These are phyloP conservation scores for Penicillium palitans DNA, from an alignment of 2,329 filamentous ascomycete species.

Conservation along the genomic window DNA sequence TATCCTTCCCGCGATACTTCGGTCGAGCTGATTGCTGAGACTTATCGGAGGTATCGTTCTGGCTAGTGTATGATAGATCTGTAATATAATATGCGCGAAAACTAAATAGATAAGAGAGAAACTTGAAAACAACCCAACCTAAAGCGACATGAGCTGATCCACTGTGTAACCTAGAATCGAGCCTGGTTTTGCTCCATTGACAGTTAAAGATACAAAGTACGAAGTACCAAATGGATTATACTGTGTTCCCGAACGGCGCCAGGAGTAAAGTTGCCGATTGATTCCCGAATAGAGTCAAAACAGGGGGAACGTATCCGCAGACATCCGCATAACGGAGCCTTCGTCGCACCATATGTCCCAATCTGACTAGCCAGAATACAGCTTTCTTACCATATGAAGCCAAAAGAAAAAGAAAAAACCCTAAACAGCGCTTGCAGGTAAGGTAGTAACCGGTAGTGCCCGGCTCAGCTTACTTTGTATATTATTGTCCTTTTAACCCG, in stretches of 20 bases:
- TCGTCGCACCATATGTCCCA: background rate
- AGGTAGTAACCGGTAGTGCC: background rate
- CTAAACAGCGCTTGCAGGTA: background rate
- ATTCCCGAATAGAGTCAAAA: background rate
- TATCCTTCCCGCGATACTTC: slow-evolving; percentile 75
- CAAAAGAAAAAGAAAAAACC: background rate
- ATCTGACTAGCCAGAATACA: slow-evolving; percentile 7
- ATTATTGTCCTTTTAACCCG: background rate
- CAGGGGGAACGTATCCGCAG: slow-evolving; percentile 1
- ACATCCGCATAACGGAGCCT: slow-evolving; percentile 9
- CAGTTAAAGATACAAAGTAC: background rate
- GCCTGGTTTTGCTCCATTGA: background rate
- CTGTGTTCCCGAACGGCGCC: background rate
- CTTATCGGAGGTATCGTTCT: background rate
- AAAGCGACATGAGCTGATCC: background rate
- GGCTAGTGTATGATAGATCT: slow-evolving; percentile 21
- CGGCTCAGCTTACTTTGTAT: background rate
- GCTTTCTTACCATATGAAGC: background rate
- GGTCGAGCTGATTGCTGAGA: slow-evolving; percentile 54
- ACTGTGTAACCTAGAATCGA: background rate
- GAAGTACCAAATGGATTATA: background rate
- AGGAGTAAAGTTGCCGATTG: background rate
- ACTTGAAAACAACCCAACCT: background rate
- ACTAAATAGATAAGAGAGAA: background rate
- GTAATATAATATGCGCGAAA: slow-evolving; percentile 19